These are phyloP conservation scores for Mycena maculata DNA, from an alignment of 768 basidiomycete genomes.

Conservation along the genomic window DNA sequence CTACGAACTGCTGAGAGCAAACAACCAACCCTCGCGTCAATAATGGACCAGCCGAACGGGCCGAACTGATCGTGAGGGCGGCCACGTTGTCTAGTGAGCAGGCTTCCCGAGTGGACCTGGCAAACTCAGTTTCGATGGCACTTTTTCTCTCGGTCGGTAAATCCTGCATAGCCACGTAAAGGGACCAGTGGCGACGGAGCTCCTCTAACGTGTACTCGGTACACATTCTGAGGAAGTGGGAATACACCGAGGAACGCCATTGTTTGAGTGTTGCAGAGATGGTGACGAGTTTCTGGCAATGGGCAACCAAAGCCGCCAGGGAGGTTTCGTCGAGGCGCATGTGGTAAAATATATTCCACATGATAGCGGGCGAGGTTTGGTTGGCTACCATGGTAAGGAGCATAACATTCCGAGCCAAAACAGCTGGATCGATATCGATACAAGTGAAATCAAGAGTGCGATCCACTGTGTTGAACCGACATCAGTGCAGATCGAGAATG, in stretches of 20 bases:
- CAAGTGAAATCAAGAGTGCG: constrained; percentile 60
- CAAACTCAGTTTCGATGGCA: constrained; percentile 34
- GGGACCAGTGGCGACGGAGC: constrained; percentile 54
- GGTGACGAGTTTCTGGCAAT: constrained; percentile 53
- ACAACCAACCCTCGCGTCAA: constrained; percentile 28
- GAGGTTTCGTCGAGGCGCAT: constrained; percentile 55
- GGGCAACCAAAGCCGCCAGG: constrained; percentile 45
- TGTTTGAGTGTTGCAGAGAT: constrained; percentile 45
- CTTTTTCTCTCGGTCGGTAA: constrained; percentile 37
- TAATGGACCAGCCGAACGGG: constrained; percentile 55
- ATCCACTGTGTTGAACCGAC: constrained; percentile 21
- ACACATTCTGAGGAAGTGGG: constrained; percentile 50
- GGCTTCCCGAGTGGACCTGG: background rate
- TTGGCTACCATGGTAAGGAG: constrained; percentile 54
- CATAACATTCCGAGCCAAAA: constrained; percentile 63
- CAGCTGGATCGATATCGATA: constrained; percentile 60
- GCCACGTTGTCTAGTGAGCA: background rate
- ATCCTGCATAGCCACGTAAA: constrained; percentile 44
- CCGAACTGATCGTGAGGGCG: constrained; percentile 14
- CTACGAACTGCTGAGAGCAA: constrained; percentile 37
- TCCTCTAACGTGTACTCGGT: constrained; percentile 51
- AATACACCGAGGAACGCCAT: constrained; percentile 57
- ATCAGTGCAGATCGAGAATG: constrained; percentile 7
- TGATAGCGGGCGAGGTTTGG: constrained; percentile 26
- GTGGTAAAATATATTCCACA: constrained; percentile 64